Conservation (phyloP, 164 flowering plant genomes). For the Vitis amurensis region DNA sequence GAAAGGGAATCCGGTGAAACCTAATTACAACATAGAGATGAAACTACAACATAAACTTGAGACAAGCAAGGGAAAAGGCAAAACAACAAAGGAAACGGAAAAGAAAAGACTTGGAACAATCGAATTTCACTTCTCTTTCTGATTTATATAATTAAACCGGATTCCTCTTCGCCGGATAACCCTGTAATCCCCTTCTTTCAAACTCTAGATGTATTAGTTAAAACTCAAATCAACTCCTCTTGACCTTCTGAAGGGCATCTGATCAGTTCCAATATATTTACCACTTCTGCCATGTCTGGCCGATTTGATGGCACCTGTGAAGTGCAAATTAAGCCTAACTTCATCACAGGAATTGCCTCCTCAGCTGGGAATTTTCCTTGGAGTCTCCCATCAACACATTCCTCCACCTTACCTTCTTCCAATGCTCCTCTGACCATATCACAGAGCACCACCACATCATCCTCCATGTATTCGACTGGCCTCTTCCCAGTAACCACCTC, state of each 20-base stretch:
- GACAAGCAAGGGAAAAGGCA: slow-evolving; percentile 8
- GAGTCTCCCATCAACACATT: slow-evolving; percentile 69
- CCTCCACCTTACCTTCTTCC: slow-evolving; percentile 79
- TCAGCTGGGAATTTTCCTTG: slow-evolving; percentile 69
- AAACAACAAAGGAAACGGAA: slow-evolving; percentile 10
- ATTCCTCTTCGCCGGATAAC: slow-evolving; percentile 69
- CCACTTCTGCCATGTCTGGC: slow-evolving; percentile 93
- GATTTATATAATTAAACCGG: slow-evolving; percentile 37
- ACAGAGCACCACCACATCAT: slow-evolving; percentile 84
- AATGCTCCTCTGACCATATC: slow-evolving; percentile 86
- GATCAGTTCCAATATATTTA: slow-evolving; percentile 82
- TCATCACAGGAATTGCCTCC: slow-evolving; percentile 83
- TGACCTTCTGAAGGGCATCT: slow-evolving; percentile 78
- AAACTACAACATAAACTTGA: slow-evolving; percentile 21
- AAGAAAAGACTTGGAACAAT: slow-evolving; percentile 19
- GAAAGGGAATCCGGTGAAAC: slow-evolving; percentile 71
- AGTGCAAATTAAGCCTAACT: slow-evolving; percentile 86
- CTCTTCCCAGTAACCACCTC: slow-evolving; percentile 88
- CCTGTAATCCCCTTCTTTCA: slow-evolving; percentile 19
- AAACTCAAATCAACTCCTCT: slow-evolving; percentile 46
- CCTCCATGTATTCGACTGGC: slow-evolving; percentile 98
- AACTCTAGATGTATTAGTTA: slow-evolving; percentile 11
- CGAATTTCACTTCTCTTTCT: slow-evolving; percentile 15
- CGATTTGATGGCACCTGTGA: slow-evolving; percentile 95
- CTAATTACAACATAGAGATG: slow-evolving; percentile 23